Evolutionary conservation across 495 filamentous ascomycete genomes (phyloP).

Genomic region (Neurospora pannonica): DNA sequence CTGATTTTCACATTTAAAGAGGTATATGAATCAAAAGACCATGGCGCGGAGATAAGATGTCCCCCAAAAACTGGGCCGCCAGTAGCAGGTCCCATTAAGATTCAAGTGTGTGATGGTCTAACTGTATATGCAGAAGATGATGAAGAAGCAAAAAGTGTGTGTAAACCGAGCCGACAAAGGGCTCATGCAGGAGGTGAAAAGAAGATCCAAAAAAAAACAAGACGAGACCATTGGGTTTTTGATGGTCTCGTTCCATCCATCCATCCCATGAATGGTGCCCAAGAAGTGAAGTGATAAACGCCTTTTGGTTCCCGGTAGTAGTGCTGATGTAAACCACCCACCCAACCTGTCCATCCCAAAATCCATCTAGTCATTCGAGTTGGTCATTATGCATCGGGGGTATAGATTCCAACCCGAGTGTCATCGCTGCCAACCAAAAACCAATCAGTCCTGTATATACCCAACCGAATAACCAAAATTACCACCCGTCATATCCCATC

Average conservation of each 20-base stretch:
- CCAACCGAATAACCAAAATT: not conserved
- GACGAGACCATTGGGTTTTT: not conserved
- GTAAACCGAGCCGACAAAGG: not conserved
- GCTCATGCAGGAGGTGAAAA: not conserved
- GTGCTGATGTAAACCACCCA: not conserved
- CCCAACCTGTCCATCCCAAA: not conserved
- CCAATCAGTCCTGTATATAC: not conserved
- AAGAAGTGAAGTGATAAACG: not conserved
- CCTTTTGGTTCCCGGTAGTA: not conserved
- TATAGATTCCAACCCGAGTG: not conserved
- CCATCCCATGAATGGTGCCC: not conserved
- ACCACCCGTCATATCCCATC: not conserved
- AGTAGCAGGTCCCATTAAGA: not conserved
- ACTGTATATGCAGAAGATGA: not conserved
- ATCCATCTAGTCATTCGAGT: not conserved
- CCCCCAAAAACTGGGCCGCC: not conserved
- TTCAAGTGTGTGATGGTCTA: not conserved
- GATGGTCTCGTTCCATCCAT: not conserved
- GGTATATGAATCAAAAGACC: too few species aligned
- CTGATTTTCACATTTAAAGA: too few species aligned
- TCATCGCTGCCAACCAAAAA: not conserved
- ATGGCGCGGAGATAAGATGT: too few species aligned
- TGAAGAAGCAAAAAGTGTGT: not conserved
- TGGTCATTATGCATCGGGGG: not conserved
- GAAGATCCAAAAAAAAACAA: not conserved